Evolutionary conservation across 2,329 filamentous ascomycete genomes (phyloP), one percentile per base, ranked within the genome.

Genomic region (Colletotrichum siamense): DNA sequence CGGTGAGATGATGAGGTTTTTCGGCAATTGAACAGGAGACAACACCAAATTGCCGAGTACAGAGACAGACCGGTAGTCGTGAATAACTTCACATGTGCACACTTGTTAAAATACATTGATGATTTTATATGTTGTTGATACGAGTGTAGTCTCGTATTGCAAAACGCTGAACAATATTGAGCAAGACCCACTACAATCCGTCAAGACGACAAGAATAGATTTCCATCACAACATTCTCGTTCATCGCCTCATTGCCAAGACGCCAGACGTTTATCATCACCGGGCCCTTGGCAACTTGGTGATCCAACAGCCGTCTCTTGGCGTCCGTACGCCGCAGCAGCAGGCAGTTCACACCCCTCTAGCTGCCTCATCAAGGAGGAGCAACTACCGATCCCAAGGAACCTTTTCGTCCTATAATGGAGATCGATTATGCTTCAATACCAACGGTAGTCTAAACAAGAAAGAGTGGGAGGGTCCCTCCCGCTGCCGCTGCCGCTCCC

Each of bases 341-440:
- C 26, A 34, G 44, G 26, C 0, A n/a, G 28, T 22, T 57, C 52
- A 36, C 44, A 28, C 34, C 66, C 65, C 28, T 28, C 34, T 28
- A 16, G 24, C 57, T 32, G 26, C n/a, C 28, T 16, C 68, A 30
- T 1, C 1, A 18, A 30, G 36, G 12, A 32, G 26, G 24, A 52
- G 22, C 6, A 18, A 63, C 16, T 26, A 69, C 67, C 71, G 67
- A 44, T 55, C 32, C n/a, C 7, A 28, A 44, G 71, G 67, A 70
- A 71, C 66, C 59, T 69, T 68, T 75, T 71, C 72, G 28, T 75
- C 72, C 34, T 66, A 66, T 71, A 9, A 62, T 52, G 16, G 36
- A 52, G 22, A 28, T 70, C n/a, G 69, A 71, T 55, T 64, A 64
- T 63, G 36, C 68, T 70, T 70, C 68, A 64, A 55, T 55, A 30